Base-by-base conservation (phyloP, 78 protist species). In the Planoprotostelium fungivorum region DNA sequence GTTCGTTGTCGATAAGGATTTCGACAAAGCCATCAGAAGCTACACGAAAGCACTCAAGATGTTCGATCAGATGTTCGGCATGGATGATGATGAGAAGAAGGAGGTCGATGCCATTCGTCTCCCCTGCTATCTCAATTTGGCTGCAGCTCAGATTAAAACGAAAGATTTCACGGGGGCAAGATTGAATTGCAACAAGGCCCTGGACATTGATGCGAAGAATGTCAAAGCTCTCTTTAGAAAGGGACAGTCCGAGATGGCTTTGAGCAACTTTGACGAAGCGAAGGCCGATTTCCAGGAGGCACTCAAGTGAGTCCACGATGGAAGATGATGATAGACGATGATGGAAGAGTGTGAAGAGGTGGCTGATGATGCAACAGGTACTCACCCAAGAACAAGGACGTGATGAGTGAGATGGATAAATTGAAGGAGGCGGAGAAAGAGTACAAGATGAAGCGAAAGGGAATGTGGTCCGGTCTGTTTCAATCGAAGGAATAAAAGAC, bases 151-250 rank as follows among this genome's bases (percentile, higher is more conserved):
- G 88, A 51, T 88, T 9, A 36, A 31, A 23, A 83, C 31, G 10
- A 63, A 88, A 34, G 87, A 88, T 1, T 83, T 23, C 88, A 31
- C 29, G 37, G 86, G 73, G 25, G 90, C 38, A 1, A 5, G 39
- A 28, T 84, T 51, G 36, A 28, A 88, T 28, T 88, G 90, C 25
- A 90, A 85, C 63, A 85, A 91, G 86, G 94, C 91, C n/a, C 37
- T 94, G 35, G 38, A 84, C 9, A 73, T 37, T 0, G 96, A 94
- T 0, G 87, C 90, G 84, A 73, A 92, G 34, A 94, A 94, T 89
- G 89, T 89, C 16, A 89, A 90, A 35, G 96, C 95, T 16, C 84
- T 94, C 1, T 89, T 85, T 83, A 29, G 96, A n/a, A 86, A 93
- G 51, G 96, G 96, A n/a, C 88, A 94, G 86, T 38, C 91, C 25